Conservation (phyloP, 2,329 filamentous ascomycete species). For the Cordyceps farinosa region DNA sequence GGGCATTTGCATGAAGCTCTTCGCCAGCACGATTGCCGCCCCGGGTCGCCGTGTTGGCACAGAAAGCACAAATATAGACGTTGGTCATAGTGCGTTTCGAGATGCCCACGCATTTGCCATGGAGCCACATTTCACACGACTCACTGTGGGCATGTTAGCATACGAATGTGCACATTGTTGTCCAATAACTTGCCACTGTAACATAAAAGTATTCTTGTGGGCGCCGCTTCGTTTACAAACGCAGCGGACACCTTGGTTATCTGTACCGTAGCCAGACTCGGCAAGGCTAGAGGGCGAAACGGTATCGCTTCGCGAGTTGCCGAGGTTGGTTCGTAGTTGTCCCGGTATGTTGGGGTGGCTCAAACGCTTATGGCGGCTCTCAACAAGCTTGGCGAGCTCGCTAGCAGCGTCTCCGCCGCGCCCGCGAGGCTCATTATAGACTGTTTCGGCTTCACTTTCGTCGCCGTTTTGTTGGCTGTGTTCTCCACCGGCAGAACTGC, state of each 20-base stretch:
- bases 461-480: conserved; percentile 36
- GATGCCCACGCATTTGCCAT: conserved; percentile 61
- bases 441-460: conserved; percentile 59
- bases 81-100: conserved; percentile 53
- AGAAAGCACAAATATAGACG: conserved; percentile 63
- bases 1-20: conserved; percentile 32
- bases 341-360: conserved; percentile 34
- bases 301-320: conserved; percentile 35
- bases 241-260: conserved; percentile 50
- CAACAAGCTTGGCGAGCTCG: conserved; percentile 57
- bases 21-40: conserved; percentile 47
- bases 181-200: conserved; percentile 54
- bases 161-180: too few relatives aligned
- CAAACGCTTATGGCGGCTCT: conserved; percentile 46
- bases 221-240: conserved; percentile 48
- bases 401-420: conserved; percentile 55
- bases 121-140: conserved; percentile 63
- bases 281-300: conserved; percentile 51
- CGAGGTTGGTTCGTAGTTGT: conserved; percentile 34
- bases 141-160: conserved; percentile 40
- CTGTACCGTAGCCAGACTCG: conserved; percentile 43
- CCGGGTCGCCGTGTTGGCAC: conserved; percentile 56
- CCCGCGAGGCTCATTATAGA: conserved; percentile 45
- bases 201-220: conserved; percentile 53
- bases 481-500: conserved; percentile 37